Evolutionary conservation across 2,329 filamentous ascomycete genomes (phyloP), one percentile per base, ranked within the genome.

Genomic region (Trichoderma sp.): DNA sequence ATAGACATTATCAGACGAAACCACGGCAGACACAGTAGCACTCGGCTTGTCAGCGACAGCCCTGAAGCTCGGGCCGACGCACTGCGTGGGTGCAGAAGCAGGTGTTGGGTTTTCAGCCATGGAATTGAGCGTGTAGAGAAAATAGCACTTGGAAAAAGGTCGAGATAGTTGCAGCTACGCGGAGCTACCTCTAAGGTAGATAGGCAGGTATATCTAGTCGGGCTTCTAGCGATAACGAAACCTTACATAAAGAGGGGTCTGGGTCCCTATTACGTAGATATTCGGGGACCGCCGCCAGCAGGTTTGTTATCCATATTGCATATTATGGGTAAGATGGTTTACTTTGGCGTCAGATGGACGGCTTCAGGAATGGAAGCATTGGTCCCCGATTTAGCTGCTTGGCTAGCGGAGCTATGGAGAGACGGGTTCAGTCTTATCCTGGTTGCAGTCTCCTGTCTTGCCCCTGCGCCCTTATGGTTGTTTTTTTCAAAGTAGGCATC

Each of bases 1-100:
- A 80, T 94, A 92, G 75, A 99, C 93, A 85, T 97, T 98, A 74
- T 94, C 91, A 78, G 94, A 91, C 58, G 90, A 84, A 51, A 98
- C 90, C 73, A 90, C 88, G 71, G 91, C 95, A 14, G 96, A 99
- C 56, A 98, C 92, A 3, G 95, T 98, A 14, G 94, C 94, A 72
- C 88, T 92, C 53, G 94, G 94, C 80, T 95, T 97, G 81, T 95
- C 89, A 75, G 88, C 90, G 73, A 91, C 88, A 30, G 91, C 86
- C 71, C 90, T 89, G 82, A 97, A 97, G 74, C 91, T 87, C 61
- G 94, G 94, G 1, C 95, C 95, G 73, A 97, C 89, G 74, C 88
- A 90, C 81, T 94, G 86, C 57, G 88, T 80, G 85, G 77, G 79
- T 70, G 77, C 74, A 28, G 74, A 74, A 73, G 73, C 60, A 71